Percentiles rank a stretch among this genome's conserved stretches.
Evolutionary conservation across 2,329 filamentous ascomycete species (phyloP).

Genomic region (Pyricularia sp.): DNA sequence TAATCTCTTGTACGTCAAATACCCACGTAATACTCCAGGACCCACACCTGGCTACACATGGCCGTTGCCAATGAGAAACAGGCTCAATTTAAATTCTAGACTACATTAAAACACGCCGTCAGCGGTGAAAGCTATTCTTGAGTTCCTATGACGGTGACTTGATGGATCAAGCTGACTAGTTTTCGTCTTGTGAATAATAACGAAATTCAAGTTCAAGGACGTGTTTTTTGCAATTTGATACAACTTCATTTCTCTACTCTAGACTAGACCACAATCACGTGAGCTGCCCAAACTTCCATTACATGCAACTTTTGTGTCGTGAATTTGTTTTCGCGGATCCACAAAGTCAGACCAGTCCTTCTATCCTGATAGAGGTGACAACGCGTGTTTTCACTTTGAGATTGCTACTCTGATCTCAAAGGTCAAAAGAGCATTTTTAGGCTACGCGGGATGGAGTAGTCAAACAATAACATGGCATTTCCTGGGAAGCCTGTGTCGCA

Average conservation of each 20-base stretch:
- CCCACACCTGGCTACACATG: background rate
- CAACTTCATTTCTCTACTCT: too few species aligned
- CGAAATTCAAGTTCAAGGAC: too few species aligned
- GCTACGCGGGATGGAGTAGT: background rate
- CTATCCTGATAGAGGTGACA: background rate
- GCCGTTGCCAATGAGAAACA: background rate
- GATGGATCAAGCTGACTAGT: too few species aligned
- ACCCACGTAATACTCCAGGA: background rate
- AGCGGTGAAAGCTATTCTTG: background rate
- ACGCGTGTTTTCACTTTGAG: background rate
- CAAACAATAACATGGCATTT: conserved; percentile 28
- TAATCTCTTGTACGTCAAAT: background rate
- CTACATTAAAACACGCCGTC: background rate
- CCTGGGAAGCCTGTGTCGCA: conserved; percentile 42
- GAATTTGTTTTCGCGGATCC: background rate
- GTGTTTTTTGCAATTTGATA: background rate
- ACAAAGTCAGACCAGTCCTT: background rate
- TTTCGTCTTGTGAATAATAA: too few species aligned
- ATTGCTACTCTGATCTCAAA: background rate
- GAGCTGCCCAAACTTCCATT: background rate
- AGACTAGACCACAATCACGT: background rate
- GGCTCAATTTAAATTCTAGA: background rate
- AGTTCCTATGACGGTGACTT: background rate
- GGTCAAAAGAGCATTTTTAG: background rate
- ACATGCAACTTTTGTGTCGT: too few species aligned